Base-by-base conservation (phyloP, 2,329 filamentous ascomycete genomes). In the Salinomyces thailandicus region DNA sequence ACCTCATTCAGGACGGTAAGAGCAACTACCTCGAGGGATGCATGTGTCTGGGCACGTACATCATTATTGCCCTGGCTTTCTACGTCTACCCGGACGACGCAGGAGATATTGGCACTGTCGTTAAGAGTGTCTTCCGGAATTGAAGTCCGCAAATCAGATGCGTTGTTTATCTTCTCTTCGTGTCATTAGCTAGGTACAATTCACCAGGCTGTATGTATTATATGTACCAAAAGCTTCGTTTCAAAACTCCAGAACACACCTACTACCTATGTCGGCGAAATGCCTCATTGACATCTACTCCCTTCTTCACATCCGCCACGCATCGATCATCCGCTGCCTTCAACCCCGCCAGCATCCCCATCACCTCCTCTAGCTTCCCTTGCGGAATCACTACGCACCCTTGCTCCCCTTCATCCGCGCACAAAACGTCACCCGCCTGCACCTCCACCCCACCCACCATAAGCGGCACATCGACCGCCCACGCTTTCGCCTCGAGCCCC, bases 1-100 rank as follows among this genome's bases (percentile, higher is more conserved):
- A 91, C 56, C 63, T 93, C 41, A 85, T 93, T 33, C 67, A 89
- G 42, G 85, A 93, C 52, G 85, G 85, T 8, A 73, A 85, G 57
- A 85, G 79, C 57, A 93, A 93, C 55, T 93, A 91, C 51, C 73
- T 93, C 9, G 85, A 93, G 62, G 85, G 85, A 11, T 78, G 79
- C 37, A 69, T 70, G 66, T 70, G 66, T 45, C 49, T 71, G 27
- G 67, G 66, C 48, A 66, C 62, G 43, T 77, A 77, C 49, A 62
- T 68, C 39, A 76, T 77, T 39, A 76, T 77, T 39, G 72, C 69
- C 3, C 57, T 76, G 26, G 72, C 72, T 4, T 77, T 77, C 53
- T 70, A 69, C 53, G 72, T 77, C 34, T 76, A 76, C 51, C 73
- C 73, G 16, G 72, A 75, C 44, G 60, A 70, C 44, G 66, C 62